phyloP scores from a whole-genome alignment of 768 basidiomycete species.

The Suillus spraguei region DNA sequence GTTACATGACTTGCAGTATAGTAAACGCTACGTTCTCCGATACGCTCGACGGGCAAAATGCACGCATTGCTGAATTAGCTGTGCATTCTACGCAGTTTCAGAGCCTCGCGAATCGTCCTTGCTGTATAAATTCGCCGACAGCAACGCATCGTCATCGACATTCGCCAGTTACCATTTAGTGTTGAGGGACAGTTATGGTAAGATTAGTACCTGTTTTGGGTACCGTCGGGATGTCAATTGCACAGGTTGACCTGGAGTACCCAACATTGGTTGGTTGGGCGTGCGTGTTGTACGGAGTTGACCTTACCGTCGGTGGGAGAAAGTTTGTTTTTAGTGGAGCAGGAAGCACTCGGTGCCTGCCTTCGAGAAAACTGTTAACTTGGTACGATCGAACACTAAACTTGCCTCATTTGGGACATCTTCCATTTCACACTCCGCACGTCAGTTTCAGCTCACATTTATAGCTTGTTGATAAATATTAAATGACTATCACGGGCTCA shows the following conservation, averaged over 20 bases:
- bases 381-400: neutral
- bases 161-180: neutral
- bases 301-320: neutral
- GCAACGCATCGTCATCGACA: constrained; percentile 1
- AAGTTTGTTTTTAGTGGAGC: neutral
- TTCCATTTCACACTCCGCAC: neutral
- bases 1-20: constrained; percentile 1
- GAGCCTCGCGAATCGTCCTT: neutral
- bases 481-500: neutral
- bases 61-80: neutral
- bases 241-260: neutral
- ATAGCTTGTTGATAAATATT: neutral
- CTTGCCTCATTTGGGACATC: neutral
- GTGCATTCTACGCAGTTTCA: neutral
- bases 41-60: neutral
- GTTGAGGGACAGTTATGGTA: neutral
- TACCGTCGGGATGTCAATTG: constrained; percentile 6
- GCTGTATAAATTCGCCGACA: constrained; percentile 5
- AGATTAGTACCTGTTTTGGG: neutral
- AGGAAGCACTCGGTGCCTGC: neutral
- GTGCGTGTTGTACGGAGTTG: neutral
- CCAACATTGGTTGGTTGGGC: too few species aligned
- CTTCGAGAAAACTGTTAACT: too few species aligned
- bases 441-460: constrained; percentile 1
- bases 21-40: neutral